phyloP scores from a whole-genome alignment of 768 basidiomycete genomes.

The Lentinula edodes region DNA sequence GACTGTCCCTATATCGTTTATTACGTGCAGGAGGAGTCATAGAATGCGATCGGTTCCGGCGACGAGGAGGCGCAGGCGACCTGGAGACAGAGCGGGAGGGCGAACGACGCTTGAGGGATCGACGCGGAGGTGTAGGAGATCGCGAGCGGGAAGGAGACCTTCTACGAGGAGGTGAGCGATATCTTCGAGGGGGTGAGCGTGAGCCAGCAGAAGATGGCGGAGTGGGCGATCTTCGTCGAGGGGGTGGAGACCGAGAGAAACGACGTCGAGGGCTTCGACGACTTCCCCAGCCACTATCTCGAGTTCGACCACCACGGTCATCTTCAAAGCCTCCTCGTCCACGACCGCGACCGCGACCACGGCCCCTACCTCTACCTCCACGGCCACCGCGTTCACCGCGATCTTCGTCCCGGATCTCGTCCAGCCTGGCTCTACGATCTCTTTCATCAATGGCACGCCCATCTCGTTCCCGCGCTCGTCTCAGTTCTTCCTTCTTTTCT shows the following conservation, averaged over 20 bases:
- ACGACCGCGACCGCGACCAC: slow-evolving; percentile 44
- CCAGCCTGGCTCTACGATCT: slow-evolving; percentile 61
- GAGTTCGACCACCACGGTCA: slow-evolving; percentile 37
- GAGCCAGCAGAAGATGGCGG: slow-evolving; percentile 23
- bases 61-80: slow-evolving; percentile 27
- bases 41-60: slow-evolving; percentile 35
- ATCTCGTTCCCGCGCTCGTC: slow-evolving; percentile 60
- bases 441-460: slow-evolving; percentile 62
- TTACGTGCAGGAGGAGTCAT: slow-evolving; percentile 43
- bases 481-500: slow-evolving; percentile 88
- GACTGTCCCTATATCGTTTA: slow-evolving; percentile 34
- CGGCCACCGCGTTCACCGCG: slow-evolving; percentile 42
- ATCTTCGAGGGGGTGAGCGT: slow-evolving; percentile 34
- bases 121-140: slow-evolving; percentile 29
- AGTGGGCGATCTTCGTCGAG: slow-evolving; percentile 39
- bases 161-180: slow-evolving; percentile 30
- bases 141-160: slow-evolving; percentile 43
- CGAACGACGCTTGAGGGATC: slow-evolving; percentile 33
- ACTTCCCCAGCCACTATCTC: slow-evolving; percentile 56
- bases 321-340: slow-evolving; percentile 38
- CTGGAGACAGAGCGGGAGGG: slow-evolving; percentile 41
- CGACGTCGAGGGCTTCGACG: slow-evolving; percentile 47
- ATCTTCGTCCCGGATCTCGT: slow-evolving; percentile 64
- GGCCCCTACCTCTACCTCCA: slow-evolving; percentile 54
- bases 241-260: slow-evolving; percentile 42